Base-by-base conservation (phyloP, 2,329 filamentous ascomycete species). In the Parastagonospora nodorum region DNA sequence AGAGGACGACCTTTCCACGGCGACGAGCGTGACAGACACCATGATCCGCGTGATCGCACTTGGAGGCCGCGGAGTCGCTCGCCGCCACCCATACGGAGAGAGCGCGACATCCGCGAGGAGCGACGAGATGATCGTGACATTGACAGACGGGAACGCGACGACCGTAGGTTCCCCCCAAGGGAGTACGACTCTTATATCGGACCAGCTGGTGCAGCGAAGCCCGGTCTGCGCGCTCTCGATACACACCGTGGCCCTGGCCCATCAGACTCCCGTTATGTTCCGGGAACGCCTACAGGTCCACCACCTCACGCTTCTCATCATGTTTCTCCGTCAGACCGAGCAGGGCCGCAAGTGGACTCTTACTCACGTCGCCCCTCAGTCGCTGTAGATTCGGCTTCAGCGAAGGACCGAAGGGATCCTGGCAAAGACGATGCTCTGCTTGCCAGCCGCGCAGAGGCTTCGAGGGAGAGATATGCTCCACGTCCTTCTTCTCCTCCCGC, bases 1-100 rank as follows among this genome's bases (percentile, higher is more conserved):
- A 63, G 73, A 19, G 85, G 77, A 36, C 71, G 80, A 53, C 71
- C 81, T 15, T 78, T 78, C 42, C 71, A 69, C 41, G 65, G 63
- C 35, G 78, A 78, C 40, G 78, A 78, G 24, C 71, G 83, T 24
- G 80, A 89, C 42, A 58, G 67, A 31, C 67, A 72, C 35, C 79
- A 89, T 48, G 68, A 72, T 40, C 57, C 64, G 46, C 66, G 68
- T 44, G 69, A 72, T 45, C 65, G 68, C 52, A 80, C 83, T 10
- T 88, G 88, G 60, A 75, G 79, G 47, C 82, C 81, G 14, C 79
- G 88, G 63, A 87, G 84, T 62, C 82, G 86, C 55, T 88, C 86
- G 56, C 45, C 45, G 15, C 84, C 87, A 64, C 83, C 85, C 11
- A 43, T 69, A 49, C 67, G 76, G 29, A 72, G 76, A 50, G 87